These are phyloP conservation scores for Chlamydomonas urium DNA, from an alignment of 139 green algal species.

Conservation along the genomic window DNA sequence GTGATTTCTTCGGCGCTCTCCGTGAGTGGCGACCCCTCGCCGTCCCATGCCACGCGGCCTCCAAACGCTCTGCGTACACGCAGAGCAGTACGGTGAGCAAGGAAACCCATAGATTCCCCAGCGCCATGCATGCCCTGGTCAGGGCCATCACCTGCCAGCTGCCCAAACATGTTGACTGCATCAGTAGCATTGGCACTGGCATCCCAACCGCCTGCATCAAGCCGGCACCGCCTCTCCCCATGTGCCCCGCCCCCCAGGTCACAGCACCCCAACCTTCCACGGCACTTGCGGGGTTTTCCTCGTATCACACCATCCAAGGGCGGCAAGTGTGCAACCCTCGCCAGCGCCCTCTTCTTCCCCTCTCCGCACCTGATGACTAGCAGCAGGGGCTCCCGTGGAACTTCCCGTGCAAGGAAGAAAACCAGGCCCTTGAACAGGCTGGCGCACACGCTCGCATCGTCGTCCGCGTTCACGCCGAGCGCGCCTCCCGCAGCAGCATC, in stretches of 20 bases:
- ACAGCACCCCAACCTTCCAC: too few relatives aligned
- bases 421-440: constrained; percentile 81
- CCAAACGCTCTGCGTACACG: constrained; percentile 84
- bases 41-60: constrained; percentile 83
- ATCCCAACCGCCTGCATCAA: too few relatives aligned
- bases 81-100: too few relatives aligned
- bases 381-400: constrained; percentile 85
- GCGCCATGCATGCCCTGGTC: neutral
- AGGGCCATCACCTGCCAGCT: too few relatives aligned
- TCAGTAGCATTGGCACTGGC: too few relatives aligned
- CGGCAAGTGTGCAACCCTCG: too few relatives aligned
- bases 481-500: constrained; percentile 53
- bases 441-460: constrained; percentile 70
- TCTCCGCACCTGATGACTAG: constrained; percentile 73
- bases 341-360: neutral
- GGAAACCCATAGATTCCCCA: too few relatives aligned
- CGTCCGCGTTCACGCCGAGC: constrained; percentile 46
- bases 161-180: too few relatives aligned
- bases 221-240: too few relatives aligned
- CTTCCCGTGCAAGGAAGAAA: constrained; percentile 90
- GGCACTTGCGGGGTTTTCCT: too few relatives aligned
- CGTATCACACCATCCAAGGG: too few relatives aligned
- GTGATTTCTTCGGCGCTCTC: constrained; percentile 81
- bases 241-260: too few relatives aligned
- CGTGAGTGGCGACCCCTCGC: constrained; percentile 75